A percentile compares a stretch with the other conserved stretches of the same genome.
These are phyloP conservation scores for Catunica adiposa DNA, from an alignment of 2,329 filamentous ascomycete species.

Conservation along the genomic window DNA sequence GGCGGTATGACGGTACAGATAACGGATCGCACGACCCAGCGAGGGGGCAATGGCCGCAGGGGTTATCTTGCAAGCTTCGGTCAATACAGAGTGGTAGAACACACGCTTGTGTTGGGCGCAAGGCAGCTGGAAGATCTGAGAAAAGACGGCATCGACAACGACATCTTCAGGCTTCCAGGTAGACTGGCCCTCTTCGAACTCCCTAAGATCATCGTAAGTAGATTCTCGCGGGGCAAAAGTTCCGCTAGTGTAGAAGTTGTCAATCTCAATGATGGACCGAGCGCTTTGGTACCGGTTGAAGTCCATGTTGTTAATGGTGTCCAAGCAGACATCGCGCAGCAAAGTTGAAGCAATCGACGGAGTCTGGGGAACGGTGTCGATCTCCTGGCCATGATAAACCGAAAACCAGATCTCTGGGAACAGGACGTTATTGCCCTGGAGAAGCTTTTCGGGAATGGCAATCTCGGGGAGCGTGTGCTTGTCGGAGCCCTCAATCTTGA, in stretches of 20 bases:
- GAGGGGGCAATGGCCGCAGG: conserved; percentile 93
- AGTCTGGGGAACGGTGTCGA: conserved; percentile 71
- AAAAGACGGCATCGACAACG: conserved; percentile 93
- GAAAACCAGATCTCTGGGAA: conserved; percentile 93
- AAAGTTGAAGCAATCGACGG: conserved; percentile 64
- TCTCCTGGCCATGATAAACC: conserved; percentile 72
- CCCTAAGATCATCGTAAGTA: conserved; percentile 73
- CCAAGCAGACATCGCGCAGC: conserved; percentile 68
- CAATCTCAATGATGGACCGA: conserved; percentile 79
- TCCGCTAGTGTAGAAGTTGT: conserved; percentile 79
- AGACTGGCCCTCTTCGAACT: conserved; percentile 44
- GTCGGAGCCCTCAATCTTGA: conserved; percentile 40
- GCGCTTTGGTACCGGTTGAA: conserved; percentile 81
- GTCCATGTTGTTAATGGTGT: conserved; percentile 87
- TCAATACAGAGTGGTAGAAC: conserved; percentile 90
- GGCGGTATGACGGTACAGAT: conserved; percentile 67
- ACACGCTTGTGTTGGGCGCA: conserved; percentile 81
- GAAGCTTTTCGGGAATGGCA: conserved; percentile 56
- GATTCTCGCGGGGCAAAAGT: conserved; percentile 91
- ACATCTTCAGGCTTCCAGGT: conserved; percentile 98
- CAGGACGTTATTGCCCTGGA: conserved; percentile 55
- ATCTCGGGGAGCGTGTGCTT: conserved; percentile 70
- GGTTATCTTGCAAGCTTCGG: conserved; percentile 88
- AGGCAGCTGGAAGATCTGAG: conserved; percentile 79
- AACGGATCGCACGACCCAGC: conserved; percentile 81